Evolutionary conservation across 2,329 filamentous ascomycete species (phyloP).

Genomic region (Aureobasidium uvarum): DNA sequence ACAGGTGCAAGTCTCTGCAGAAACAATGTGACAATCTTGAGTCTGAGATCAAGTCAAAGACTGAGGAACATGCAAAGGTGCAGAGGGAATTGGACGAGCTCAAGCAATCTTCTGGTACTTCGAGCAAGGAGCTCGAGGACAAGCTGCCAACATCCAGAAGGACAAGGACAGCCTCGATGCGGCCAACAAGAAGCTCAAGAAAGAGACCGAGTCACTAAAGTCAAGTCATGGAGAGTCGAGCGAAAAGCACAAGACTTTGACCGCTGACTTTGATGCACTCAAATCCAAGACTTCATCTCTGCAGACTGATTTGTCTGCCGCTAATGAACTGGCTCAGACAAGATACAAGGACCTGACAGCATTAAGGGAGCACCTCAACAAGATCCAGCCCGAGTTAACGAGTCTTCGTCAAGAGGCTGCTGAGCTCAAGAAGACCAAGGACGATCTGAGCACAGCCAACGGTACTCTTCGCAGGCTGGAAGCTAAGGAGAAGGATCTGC

Average conservation of each 20-base stretch:
- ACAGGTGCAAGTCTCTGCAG: slow-evolving; percentile 52
- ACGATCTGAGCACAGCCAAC: slow-evolving; percentile 65
- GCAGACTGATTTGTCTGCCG: slow-evolving; percentile 79
- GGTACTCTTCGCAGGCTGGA: slow-evolving; percentile 73
- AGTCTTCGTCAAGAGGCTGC: slow-evolving; percentile 73
- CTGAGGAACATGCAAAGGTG: slow-evolving; percentile 27
- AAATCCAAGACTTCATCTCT: slow-evolving; percentile 67
- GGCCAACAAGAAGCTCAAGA: slow-evolving; percentile 66
- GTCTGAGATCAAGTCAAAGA: slow-evolving; percentile 32
- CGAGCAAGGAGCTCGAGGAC: slow-evolving; percentile 61
- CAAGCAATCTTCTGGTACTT: slow-evolving; percentile 27
- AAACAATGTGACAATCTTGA: slow-evolving; percentile 58
- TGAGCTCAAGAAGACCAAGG: slow-evolving; percentile 69
- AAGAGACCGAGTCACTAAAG: slow-evolving; percentile 62
- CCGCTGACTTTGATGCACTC: slow-evolving; percentile 66
- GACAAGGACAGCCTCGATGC: slow-evolving; percentile 59
- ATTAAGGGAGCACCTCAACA: slow-evolving; percentile 73
- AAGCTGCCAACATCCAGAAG: slow-evolving; percentile 54
- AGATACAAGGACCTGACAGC: slow-evolving; percentile 87
- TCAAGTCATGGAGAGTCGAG: slow-evolving; percentile 50
- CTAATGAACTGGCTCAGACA: slow-evolving; percentile 79
- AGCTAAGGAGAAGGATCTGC: slow-evolving; percentile 76
- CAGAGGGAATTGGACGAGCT: slow-evolving; percentile 28
- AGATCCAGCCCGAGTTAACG: slow-evolving; percentile 81
- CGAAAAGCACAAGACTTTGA: slow-evolving; percentile 56